A percentile compares a stretch with the other conserved stretches of the same genome.
Evolutionary conservation across 2,329 filamentous ascomycete genomes (phyloP).

Genomic region (Mycocentrospora acerina): DNA sequence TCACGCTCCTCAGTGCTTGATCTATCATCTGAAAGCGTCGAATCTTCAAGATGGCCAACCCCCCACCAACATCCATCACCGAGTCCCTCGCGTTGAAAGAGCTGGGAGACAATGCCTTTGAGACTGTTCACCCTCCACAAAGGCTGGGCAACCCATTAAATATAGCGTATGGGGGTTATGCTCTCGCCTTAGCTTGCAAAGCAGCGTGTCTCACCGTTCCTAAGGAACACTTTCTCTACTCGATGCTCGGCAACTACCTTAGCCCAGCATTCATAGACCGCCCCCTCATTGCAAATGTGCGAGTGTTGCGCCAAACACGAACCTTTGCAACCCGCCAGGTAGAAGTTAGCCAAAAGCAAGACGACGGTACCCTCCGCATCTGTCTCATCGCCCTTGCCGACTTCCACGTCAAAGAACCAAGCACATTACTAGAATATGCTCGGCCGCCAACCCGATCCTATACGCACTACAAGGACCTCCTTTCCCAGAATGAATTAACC

Average conservation of each 20-base stretch:
- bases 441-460: conserved; percentile 39
- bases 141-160: conserved; percentile 37
- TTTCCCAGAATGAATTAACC: neutral
- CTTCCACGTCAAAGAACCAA: conserved; percentile 49
- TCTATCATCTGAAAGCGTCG: too few relatives aligned
- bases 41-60: conserved; percentile 6
- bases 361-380: conserved; percentile 39
- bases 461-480: conserved; percentile 15
- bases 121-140: conserved; percentile 35
- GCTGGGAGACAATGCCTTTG: conserved; percentile 12
- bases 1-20: too few relatives aligned
- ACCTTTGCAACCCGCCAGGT: conserved; percentile 53
- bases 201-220: conserved; percentile 46
- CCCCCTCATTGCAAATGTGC: conserved; percentile 42
- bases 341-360: conserved; percentile 46
- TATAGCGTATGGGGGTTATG: conserved; percentile 52
- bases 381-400: conserved; percentile 51
- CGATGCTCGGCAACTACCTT: conserved; percentile 50
- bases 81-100: conserved; percentile 17
- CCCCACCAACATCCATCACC: conserved; percentile 8
- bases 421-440: conserved; percentile 42
- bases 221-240: conserved; percentile 47
- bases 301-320: conserved; percentile 46
- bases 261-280: conserved; percentile 48
- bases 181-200: conserved; percentile 45